A percentile compares a stretch with the other conserved stretches of the same genome.
These are phyloP conservation scores for Fusarium pseudoanthophilum DNA, from an alignment of 2,329 filamentous ascomycete genomes.

Conservation along the genomic window DNA sequence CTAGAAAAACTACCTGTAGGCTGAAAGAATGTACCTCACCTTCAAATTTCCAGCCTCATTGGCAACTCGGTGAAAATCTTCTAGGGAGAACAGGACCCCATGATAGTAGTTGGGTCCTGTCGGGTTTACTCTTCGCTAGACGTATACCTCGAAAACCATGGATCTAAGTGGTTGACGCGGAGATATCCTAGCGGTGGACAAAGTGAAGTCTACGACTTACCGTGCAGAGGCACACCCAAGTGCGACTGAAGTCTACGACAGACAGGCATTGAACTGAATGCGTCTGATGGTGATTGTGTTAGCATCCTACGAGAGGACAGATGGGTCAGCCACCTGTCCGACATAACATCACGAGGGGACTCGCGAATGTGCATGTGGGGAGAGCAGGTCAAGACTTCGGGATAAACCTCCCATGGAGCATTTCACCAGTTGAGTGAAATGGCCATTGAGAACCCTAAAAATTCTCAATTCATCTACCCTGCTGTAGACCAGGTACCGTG, in stretches of 20 bases:
- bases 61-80: conserved; percentile 78
- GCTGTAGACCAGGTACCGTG: conserved; percentile 49
- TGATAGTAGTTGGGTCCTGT: conserved; percentile 59
- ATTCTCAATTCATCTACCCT: conserved; percentile 58
- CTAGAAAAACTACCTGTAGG: too few species aligned
- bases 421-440: conserved; percentile 75
- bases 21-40: conserved; percentile 74
- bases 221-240: conserved; percentile 11
- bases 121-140: conserved; percentile 83
- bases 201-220: conserved; percentile 40
- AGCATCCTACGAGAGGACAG: conserved; percentile 31
- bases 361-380: conserved; percentile 33
- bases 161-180: conserved; percentile 76
- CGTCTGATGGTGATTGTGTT: conserved; percentile 11
- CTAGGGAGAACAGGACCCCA: conserved; percentile 73
- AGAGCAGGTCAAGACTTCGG: conserved; percentile 65
- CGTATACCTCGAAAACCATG: conserved; percentile 93
- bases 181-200: conserved; percentile 81
- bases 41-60: conserved; percentile 84
- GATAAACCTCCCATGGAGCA: conserved; percentile 80
- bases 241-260: conserved; percentile 35
- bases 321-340: conserved; percentile 14
- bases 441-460: conserved; percentile 72
- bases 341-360: conserved; percentile 26
- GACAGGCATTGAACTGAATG: conserved; percentile 9